A percentile compares a stretch with the other conserved stretches of the same genome.
Conservation (phyloP, 768 basidiomycete species). For the Macrolepiota fuliginosa region DNA sequence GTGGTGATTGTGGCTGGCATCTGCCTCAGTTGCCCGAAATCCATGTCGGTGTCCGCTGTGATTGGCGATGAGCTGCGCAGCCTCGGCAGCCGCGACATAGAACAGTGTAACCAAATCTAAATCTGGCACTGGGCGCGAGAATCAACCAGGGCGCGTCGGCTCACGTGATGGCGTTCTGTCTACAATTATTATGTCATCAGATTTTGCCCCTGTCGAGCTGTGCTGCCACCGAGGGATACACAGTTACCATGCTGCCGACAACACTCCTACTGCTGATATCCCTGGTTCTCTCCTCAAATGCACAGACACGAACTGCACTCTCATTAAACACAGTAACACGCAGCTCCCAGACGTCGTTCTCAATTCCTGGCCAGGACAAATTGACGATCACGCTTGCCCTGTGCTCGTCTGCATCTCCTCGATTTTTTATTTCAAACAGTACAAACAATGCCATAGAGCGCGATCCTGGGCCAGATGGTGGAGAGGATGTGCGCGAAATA, state of each 20-base stretch:
- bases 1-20: conserved; percentile 25
- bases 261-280: no score
- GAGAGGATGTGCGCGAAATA: conserved; percentile 47
- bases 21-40: conserved; percentile 12
- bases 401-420: conserved; percentile 39
- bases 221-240: not conserved
- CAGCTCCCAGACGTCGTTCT: conserved; percentile 29
- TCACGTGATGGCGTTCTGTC: conserved; percentile 8
- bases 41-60: conserved; percentile 18
- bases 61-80: conserved; percentile 39
- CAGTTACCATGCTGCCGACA: conserved; percentile 31
- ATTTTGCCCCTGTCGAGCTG: not conserved
- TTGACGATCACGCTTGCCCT: conserved; percentile 49
- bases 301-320: conserved; percentile 31
- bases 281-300: conserved; percentile 24
- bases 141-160: conserved; percentile 5
- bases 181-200: no score
- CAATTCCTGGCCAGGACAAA: conserved; percentile 35
- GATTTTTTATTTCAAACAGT: conserved; percentile 58
- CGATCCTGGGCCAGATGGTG: conserved; percentile 36
- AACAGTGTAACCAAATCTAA: conserved; percentile 1
- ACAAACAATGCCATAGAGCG: conserved; percentile 26
- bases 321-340: conserved; percentile 31
- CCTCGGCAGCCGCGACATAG: conserved; percentile 45
- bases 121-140: conserved; percentile 17